Base-by-base conservation (phyloP, 2,329 filamentous ascomycete genomes). In the Fusarium torulosum region DNA sequence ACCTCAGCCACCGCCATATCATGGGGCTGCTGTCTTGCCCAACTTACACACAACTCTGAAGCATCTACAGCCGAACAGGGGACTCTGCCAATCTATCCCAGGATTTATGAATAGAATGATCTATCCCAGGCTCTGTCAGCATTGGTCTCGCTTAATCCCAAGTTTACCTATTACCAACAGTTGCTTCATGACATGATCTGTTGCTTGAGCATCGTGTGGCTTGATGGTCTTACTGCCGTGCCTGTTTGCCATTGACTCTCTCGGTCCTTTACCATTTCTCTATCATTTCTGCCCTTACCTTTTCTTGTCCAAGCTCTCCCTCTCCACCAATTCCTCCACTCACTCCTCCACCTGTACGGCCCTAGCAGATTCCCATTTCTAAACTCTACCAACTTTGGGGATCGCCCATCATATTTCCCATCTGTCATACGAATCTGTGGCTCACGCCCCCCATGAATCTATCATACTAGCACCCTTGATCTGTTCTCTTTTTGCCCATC, bases 341-440 rank as follows among this genome's bases (percentile, higher is more conserved):
- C 53, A 57, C 59, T 70, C 59, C 63, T 70, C 60, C 67, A 62
- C 67, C 67, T 50, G 49, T 54, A 55, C 56, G 43, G 45, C 60
- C 53, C 64, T 56, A 62, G 57, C 60, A 55, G 53, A 72, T 68
- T 71, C 62, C 61, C 67, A 70, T 72, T 59, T 61, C 49, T 40
- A 52, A 70, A 53, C 63, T 61, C 61, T 66, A 60, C 54, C 53
- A 49, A 53, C 60, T 67, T 37, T 65, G 46, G 47, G 33, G 71
- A 71, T 73, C 69, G 64, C 46, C 71, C 57, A 62, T 61, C 43
- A 56, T 44, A 63, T 67, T 73, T 72, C 69, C 67, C 67, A 71
- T 73, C 51, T 56, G 37, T 47, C 46, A 54, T 60, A 58, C 37
- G 40, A 41, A 71, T 55, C 50, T 54, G 44, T 68, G 43, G 53